Percentiles rank a stretch among this genome's conserved stretches.
phyloP scores from a whole-genome alignment of 768 basidiomycete species.

The Boletus sp. region DNA sequence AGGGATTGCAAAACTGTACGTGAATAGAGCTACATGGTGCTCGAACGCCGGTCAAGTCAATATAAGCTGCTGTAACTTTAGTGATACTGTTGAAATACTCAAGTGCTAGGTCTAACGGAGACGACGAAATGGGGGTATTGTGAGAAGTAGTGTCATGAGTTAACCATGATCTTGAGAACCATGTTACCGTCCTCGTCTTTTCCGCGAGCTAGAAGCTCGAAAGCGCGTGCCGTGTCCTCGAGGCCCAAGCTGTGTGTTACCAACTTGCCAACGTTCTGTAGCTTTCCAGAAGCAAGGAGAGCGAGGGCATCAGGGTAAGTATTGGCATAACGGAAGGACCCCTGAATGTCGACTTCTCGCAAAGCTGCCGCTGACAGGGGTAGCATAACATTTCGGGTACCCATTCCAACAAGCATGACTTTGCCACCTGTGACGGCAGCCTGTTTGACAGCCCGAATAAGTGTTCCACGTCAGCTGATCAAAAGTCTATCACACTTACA shows the following conservation, averaged over 20 bases:
- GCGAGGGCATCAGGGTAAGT: conserved; percentile 86
- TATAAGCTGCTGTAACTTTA: conserved; percentile 14
- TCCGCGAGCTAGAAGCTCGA: conserved; percentile 77
- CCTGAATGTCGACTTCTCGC: conserved; percentile 90
- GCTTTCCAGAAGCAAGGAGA: conserved; percentile 64
- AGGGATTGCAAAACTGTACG: conserved; percentile 7
- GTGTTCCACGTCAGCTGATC: conserved; percentile 6
- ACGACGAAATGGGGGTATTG: conserved; percentile 1
- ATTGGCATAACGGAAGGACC: conserved; percentile 88
- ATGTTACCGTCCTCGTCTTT: conserved; percentile 75
- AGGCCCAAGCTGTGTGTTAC: conserved; percentile 77
- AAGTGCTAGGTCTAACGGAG: conserved; percentile 10
- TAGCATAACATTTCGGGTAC: conserved; percentile 73
- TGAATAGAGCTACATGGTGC: conserved; percentile 27
- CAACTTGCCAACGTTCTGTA: conserved; percentile 66
- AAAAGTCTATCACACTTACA: conserved; percentile 51
- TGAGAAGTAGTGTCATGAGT: conserved; percentile 26
- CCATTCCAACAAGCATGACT: conserved; percentile 96
- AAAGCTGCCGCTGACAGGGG: conserved; percentile 82
- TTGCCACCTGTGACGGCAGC: conserved; percentile 82
- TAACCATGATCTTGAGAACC: conserved; percentile 90
- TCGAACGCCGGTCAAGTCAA: conserved; percentile 8
- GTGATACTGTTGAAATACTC: conserved; percentile 4
- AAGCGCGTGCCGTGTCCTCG: conserved; percentile 66
- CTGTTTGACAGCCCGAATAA: conserved; percentile 39